Base-by-base conservation (phyloP, 805 yeast genomes). In the Brettanomyces nanus region DNA sequence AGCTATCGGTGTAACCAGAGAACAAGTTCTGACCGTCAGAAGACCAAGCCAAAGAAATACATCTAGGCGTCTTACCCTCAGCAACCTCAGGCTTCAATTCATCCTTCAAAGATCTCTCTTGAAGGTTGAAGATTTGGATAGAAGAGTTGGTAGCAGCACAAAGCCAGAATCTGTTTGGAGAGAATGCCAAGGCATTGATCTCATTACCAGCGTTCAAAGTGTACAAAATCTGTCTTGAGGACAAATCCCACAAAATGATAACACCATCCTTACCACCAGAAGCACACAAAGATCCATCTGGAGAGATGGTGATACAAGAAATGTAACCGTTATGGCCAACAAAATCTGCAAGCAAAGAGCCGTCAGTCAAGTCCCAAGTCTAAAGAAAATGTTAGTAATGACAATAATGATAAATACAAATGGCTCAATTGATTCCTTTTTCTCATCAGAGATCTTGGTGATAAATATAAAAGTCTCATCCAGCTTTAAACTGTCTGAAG, bases 151-250 rank as follows among this genome's bases (percentile, higher is more conserved):
- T 92, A 65, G 98, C 97, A 73, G 97, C 98, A 68, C 95, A 90
- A 70, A 92, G 84, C 98, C 98, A 92, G 94, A 85, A 92, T 83
- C 98, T 89, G 95, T 85, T 85, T 75, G 99, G 98, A 69, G 97
- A 90, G 95, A 92, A 92, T 60, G 97, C 95, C 66, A 92, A 79
- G 67, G 97, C 94, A 71, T 85, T 85, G 59, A 92, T 87, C 78
- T 90, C 97, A 65, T 90, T 92, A 69, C 92, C 86, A 59, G 95
- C 90, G 61, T 77, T 73, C 69, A 92, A 79, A 62, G 95, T 80
- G 95, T 87, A 90, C 63, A 89, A 76, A 63, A 89, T 80, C 63
- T 71, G 68, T 75, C 83, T 78, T 60, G 77, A 69, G 77, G 79
- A 75, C 73, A 90, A 77, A 76, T 89, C 94, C 99, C 99, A 92